phyloP scores from a whole-genome alignment of 2,329 filamentous ascomycete genomes.

The Xylaria sp. region DNA sequence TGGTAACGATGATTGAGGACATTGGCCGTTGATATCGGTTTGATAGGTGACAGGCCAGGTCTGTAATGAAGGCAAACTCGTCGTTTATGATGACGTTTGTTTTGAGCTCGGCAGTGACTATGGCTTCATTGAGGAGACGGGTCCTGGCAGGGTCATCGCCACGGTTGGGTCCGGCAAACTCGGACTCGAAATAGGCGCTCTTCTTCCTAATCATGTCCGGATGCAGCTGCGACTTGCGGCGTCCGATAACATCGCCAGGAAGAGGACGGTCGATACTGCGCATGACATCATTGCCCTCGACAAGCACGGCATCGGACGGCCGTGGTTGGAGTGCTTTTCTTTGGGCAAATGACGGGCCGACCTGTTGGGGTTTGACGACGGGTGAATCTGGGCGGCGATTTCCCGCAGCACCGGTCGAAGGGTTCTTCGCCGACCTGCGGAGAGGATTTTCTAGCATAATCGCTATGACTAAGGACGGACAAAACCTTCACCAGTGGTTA shows the following conservation, averaged over 20 bases:
- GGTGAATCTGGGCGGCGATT: constrained; percentile 39
- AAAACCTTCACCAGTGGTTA: background rate
- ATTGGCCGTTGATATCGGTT: constrained; percentile 79
- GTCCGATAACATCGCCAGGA: constrained; percentile 52
- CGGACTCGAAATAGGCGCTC: constrained; percentile 59
- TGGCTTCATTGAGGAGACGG: constrained; percentile 62
- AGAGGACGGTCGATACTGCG: constrained; percentile 53
- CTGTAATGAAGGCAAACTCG: constrained; percentile 77
- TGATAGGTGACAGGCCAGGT: constrained; percentile 77
- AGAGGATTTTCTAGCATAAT: constrained; percentile 30
- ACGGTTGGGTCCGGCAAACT: constrained; percentile 51
- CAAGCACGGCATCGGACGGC: constrained; percentile 45
- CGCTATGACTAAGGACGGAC: background rate
- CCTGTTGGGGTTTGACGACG: constrained; percentile 28
- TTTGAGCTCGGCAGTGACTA: constrained; percentile 71
- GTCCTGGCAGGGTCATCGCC: constrained; percentile 53
- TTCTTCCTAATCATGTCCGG: constrained; percentile 50
- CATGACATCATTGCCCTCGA: constrained; percentile 52
- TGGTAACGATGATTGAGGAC: constrained; percentile 76
- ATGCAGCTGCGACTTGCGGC: constrained; percentile 48
- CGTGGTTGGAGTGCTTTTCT: constrained; percentile 44
- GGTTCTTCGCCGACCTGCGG: constrained; percentile 13
- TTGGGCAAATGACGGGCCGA: constrained; percentile 48
- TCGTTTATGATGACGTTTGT: constrained; percentile 74
- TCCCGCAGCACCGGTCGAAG: constrained; percentile 10